Base-by-base conservation (phyloP, 371 early-diverging fungal species). In the Mycotypha africana region DNA sequence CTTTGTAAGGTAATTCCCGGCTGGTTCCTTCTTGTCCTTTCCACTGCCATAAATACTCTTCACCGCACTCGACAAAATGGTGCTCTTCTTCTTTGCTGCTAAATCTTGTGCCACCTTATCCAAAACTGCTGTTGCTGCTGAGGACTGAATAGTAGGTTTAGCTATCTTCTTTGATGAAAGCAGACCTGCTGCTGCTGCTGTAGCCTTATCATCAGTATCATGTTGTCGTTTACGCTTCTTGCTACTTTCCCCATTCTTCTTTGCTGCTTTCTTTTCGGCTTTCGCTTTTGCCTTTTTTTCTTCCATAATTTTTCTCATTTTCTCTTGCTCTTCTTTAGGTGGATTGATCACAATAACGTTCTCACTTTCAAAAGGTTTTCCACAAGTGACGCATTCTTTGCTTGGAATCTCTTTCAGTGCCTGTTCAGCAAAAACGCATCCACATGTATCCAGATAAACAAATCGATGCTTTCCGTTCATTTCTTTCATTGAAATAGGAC, bases 401-500 rank as follows among this genome's bases (percentile, higher is more conserved):
- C 74, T 73, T 2, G 85, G 77, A 32, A 94, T 67, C 44, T 89
- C 86, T 49, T 85, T 88, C 20, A 93, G 51, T 1, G 92, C 92
- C 46, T 83, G 81, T 45, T 90, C 89, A 3, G 93, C 88, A 60
- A 93, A 69, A 6, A 88, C 92, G 57, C 93, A 92, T 0, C 97
- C 95, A 59, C 97, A 97, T 4, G 80, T 69, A 45, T 75, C 69
- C 22, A 86, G 48, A 59, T 81, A 90, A 14, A 86, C 82, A 58
- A 95, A 95, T 23, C 80, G 78, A 42, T 77, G 68, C 44, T 87
- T 88, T 10, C 95, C 96, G 56, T 90, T 93, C 92, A 97, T 92
- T 70, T 94, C 96, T 60, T 89, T 91, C 70, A 82, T 70, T 0
- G 95, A 88, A 11, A 97, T 70, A 1, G 98, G 97, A 51, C 98